Evolutionary conservation across 1,284 basidiomycete genomes (phyloP).

Genomic region (Austropuccinia psidii): DNA sequence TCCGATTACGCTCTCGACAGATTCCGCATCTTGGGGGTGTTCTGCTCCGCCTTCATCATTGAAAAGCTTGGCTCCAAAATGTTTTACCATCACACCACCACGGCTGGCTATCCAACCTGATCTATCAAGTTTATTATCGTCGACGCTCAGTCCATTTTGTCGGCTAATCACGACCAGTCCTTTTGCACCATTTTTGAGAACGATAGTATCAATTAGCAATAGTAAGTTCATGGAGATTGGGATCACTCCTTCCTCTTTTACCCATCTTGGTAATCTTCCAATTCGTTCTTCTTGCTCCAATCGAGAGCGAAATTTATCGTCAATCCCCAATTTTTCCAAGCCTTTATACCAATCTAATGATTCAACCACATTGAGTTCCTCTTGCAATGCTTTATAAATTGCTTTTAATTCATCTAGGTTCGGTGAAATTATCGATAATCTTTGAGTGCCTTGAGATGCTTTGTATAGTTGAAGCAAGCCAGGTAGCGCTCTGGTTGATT

Average conservation of each 20-base stretch:
- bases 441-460: not conserved
- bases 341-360: not conserved
- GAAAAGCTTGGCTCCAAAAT: not conserved
- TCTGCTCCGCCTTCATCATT: not conserved
- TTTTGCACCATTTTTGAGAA: conserved; percentile 6
- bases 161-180: conserved; percentile 5
- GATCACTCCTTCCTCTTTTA: not conserved
- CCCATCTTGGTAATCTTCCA: not conserved
- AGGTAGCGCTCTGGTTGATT: conserved; percentile 63
- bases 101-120: not conserved
- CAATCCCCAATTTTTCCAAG: not conserved
- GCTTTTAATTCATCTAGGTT: conserved; percentile 16
- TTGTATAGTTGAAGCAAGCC: conserved; percentile 51
- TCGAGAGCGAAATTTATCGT: not conserved
- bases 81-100: not conserved
- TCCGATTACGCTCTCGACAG: conserved; percentile 63
- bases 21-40: not conserved
- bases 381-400: not conserved
- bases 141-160: not conserved
- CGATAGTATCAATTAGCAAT: not conserved
- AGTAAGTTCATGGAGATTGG: conserved; percentile 16
- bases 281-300: not conserved
- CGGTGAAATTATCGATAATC: conserved; percentile 9
- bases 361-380: not conserved
- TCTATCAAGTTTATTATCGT: not conserved